Evolutionary conservation across 1,284 basidiomycete species (phyloP).

Genomic region (Malassezia brasiliensis): DNA sequence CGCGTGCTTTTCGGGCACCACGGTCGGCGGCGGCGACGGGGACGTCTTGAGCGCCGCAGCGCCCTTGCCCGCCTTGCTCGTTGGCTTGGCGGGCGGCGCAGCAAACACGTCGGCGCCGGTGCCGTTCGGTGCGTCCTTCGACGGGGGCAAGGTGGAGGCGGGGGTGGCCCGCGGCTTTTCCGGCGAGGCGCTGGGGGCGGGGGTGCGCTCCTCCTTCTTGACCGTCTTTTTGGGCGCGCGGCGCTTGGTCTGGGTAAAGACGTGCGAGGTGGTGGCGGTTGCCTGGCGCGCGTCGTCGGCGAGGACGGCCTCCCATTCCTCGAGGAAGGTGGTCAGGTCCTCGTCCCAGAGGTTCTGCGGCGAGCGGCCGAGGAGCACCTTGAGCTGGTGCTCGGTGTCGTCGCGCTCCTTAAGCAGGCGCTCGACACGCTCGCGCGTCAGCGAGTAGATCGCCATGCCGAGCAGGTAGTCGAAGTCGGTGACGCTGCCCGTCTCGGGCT

Average conservation of each 20-base stretch:
- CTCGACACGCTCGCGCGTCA: slow-evolving; percentile 89
- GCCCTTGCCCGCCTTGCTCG: background rate
- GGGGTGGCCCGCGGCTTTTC: background rate
- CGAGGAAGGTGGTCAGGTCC: slow-evolving; percentile 75
- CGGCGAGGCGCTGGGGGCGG: background rate
- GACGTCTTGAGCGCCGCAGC: background rate
- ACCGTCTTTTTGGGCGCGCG: slow-evolving; percentile 21
- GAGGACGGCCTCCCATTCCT: slow-evolving; percentile 66
- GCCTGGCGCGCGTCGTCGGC: slow-evolving; percentile 52
- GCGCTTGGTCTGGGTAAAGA: slow-evolving; percentile 18
- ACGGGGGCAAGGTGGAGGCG: background rate
- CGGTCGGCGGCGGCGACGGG: background rate
- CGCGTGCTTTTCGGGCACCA: slow-evolving; percentile 8
- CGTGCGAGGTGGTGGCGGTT: slow-evolving; percentile 9
- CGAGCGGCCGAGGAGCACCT: slow-evolving; percentile 65
- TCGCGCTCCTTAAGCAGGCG: slow-evolving; percentile 70
- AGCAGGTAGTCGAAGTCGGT: slow-evolving; percentile 89
- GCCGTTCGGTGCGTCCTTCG: background rate
- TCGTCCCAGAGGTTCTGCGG: slow-evolving; percentile 81
- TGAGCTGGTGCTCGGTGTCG: slow-evolving; percentile 73
- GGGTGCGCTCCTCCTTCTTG: slow-evolving; percentile 15
- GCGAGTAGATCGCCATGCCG: slow-evolving; percentile 86
- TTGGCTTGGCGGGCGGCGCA: background rate
- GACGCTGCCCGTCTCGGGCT: slow-evolving; percentile 28
- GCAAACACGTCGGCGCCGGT: background rate